Percentiles rank a stretch among this genome's conserved stretches.
Conservation (phyloP, 805 yeast genomes). For the Isabelozyma pseudorhagii region DNA sequence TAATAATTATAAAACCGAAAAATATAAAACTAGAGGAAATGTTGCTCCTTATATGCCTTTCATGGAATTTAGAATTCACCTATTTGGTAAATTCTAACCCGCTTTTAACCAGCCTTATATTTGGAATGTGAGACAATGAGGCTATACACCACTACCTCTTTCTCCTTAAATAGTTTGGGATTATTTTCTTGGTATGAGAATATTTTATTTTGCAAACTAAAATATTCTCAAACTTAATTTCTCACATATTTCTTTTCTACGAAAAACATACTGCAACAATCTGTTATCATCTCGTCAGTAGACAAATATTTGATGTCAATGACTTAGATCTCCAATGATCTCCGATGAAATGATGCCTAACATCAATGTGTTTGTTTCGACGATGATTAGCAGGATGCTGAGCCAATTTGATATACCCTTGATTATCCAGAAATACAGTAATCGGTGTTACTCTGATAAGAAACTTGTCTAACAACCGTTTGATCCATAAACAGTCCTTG, state of each 20-base stretch:
- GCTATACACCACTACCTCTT: too few species aligned
- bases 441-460: neutral
- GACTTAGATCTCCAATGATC: neutral
- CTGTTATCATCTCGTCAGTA: neutral
- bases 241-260: neutral
- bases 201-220: too few species aligned
- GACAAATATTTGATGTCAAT: neutral
- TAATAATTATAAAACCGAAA: too few species aligned
- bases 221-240: too few species aligned
- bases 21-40: too few species aligned
- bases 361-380: neutral
- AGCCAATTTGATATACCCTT: neutral
- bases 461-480: neutral
- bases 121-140: too few species aligned
- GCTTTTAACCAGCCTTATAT: too few species aligned
- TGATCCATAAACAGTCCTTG: neutral
- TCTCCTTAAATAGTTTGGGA: too few species aligned
- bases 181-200: too few species aligned
- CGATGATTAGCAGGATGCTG: neutral
- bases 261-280: neutral
- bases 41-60: too few species aligned
- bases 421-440: neutral
- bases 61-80: too few species aligned
- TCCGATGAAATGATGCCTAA: neutral
- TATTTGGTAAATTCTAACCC: too few species aligned